These are phyloP conservation scores for Beta vulgaris DNA, from an alignment of 148 eudicot species.

Conservation along the genomic window DNA sequence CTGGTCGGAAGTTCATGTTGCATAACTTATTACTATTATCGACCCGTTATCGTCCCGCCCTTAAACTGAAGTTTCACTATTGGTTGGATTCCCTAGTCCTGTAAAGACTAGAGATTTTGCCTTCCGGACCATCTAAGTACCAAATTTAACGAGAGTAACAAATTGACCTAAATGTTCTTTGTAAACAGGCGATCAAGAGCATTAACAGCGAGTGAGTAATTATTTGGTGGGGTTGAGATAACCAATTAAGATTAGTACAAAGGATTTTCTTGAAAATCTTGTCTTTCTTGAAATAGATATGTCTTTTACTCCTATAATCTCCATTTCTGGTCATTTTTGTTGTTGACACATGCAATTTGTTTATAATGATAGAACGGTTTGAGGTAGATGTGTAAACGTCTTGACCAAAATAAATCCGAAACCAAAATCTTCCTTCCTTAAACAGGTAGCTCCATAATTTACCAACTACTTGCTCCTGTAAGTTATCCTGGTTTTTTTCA, in stretches of 20 bases:
- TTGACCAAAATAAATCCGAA: not conserved
- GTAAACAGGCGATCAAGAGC: not conserved
- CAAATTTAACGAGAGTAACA: not conserved
- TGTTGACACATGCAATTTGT: too few relatives aligned
- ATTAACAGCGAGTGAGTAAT: not conserved
- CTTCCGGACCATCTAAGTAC: not conserved
- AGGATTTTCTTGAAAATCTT: not conserved
- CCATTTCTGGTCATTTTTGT: too few relatives aligned
- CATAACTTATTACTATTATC: too few relatives aligned
- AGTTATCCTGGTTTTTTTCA: not conserved
- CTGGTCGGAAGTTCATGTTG: too few relatives aligned
- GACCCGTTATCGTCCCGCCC: not conserved
- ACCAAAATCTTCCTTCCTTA: not conserved
- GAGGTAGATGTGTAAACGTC: too few relatives aligned
- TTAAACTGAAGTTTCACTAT: not conserved
- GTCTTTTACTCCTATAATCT: not conserved
- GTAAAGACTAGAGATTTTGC: too few relatives aligned
- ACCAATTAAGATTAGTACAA: not conserved
- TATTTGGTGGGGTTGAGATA: not conserved
- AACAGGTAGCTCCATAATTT: not conserved
- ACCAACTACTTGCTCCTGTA: conserved; percentile 5
- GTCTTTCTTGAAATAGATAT: not conserved
- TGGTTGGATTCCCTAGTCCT: too few relatives aligned
- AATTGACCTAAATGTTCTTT: not conserved
- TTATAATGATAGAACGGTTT: too few relatives aligned